Evolutionary conservation across 2,329 filamentous ascomycete genomes (phyloP).

Genomic region (Pseudogymnoascus destructans): DNA sequence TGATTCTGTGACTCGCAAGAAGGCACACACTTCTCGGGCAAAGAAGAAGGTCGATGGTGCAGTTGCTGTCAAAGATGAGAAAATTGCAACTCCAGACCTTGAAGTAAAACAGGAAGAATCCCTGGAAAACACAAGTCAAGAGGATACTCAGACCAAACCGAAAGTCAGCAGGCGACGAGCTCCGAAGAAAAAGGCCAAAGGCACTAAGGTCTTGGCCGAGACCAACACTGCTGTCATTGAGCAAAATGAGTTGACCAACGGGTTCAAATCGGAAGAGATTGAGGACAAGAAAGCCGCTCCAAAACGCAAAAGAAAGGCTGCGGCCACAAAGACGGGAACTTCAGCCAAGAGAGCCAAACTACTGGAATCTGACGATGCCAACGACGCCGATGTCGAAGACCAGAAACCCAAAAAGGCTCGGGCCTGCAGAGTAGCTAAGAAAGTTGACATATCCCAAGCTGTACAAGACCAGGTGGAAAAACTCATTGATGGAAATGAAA

Average conservation of each 20-base stretch:
- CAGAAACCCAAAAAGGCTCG: conserved; percentile 6
- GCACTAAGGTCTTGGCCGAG: background rate
- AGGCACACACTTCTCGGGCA: background rate
- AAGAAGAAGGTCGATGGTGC: background rate
- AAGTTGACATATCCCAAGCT: conserved; percentile 11
- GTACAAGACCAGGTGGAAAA: conserved; percentile 13
- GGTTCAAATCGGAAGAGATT: background rate
- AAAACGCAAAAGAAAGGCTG: background rate
- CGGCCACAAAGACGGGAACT: background rate
- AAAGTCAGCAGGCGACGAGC: background rate
- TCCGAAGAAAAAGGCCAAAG: background rate
- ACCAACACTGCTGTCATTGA: background rate
- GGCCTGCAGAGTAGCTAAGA: background rate
- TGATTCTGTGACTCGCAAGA: background rate
- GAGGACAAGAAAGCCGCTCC: background rate
- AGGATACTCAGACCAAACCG: background rate
- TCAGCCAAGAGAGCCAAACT: background rate
- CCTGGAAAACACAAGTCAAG: background rate
- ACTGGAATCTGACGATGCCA: background rate
- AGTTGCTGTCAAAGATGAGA: background rate
- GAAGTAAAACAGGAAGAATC: background rate
- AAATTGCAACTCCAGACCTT: background rate
- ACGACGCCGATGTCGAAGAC: background rate
- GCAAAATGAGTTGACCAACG: background rate
- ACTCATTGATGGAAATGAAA: conserved; percentile 9